Base-by-base conservation (phyloP, 2,329 filamentous ascomycete genomes). In the Mycosphaerelloides madeirae region DNA sequence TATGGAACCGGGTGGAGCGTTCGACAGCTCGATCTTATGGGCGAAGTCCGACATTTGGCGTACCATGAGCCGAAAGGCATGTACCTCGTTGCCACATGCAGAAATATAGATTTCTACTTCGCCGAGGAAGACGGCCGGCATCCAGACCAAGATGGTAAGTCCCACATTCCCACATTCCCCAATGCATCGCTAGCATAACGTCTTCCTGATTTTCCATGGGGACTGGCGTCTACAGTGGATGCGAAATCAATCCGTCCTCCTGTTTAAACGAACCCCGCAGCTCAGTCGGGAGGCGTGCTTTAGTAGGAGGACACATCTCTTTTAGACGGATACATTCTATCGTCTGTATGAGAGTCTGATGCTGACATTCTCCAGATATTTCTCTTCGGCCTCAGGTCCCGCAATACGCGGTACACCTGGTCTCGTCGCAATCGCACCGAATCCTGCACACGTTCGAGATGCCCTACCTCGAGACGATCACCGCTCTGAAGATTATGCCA, bases 121-220 rank as follows among this genome's bases (percentile, higher is more conserved):
- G 87, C 88, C 1, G 86, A 86, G 41, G 88, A 95, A 55, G 90
- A 95, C 46, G 81, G 87, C 50, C 86, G 94, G 51, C 75, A 78
- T 29, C 86, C 93, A 51, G 91, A 89, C 80, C 78, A 83, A 16
- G 79, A 79, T 50, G 90, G 80, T 64, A 69, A 74, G 41, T 57
- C 6, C 31, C 13, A n/a, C n/a, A 3, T 38, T 15, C 2, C 34
- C 29, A 5, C 31, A 19, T 43, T 28, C 36, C 19, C 29, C 15
- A 13, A 31, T 29, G 22, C 35, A 25, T 35, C 36, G 50, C 52
- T 12, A 59, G 50, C 55, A 57, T 57, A 56, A 51, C 55, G 51
- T 49, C 49, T 31, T 45, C 46, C 48, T 54, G 50, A n/a, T 3
- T 43, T 33, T 44, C 31, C 16, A 22, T 33, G 40, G 52, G 56